phyloP scores from a whole-genome alignment of 345 rosid species.

The Iberis pinnata region DNA sequence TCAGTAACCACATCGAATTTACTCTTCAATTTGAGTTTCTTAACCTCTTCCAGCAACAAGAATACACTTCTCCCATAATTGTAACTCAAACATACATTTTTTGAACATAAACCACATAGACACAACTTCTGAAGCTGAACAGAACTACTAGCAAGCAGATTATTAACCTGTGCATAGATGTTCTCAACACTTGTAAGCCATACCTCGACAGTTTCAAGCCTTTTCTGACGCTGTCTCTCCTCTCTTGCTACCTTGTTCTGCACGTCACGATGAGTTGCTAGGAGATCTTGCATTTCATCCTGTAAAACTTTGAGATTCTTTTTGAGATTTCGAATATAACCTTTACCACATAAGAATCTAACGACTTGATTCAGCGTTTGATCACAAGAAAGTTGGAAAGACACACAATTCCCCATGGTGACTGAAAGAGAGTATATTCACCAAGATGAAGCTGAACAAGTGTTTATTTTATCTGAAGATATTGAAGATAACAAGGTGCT shows the following conservation, averaged over 20 bases:
- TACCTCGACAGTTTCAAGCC: neutral
- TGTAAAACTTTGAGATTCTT: too few species aligned
- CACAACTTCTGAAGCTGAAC: slow-evolving; percentile 10
- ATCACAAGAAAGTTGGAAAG: too few species aligned
- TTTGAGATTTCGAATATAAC: slow-evolving; percentile 7
- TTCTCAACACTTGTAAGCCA: slow-evolving; percentile 8
- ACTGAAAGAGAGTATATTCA: neutral
- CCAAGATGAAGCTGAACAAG: too few species aligned
- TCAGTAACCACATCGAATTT: slow-evolving; percentile 6
- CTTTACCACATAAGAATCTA: neutral
- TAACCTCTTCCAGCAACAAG: slow-evolving; percentile 4
- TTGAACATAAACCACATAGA: slow-evolving; percentile 1
- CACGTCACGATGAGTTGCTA: neutral
- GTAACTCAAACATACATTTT: neutral
- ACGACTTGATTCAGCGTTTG: neutral
- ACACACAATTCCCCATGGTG: neutral
- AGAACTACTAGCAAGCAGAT: neutral
- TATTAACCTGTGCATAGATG: neutral
- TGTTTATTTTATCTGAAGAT: too few species aligned
- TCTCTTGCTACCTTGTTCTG: neutral
- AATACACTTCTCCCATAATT: too few species aligned
- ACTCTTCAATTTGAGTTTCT: neutral
- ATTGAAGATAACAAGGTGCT: too few species aligned
- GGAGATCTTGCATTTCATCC: neutral
- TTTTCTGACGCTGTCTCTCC: neutral